A percentile compares a stretch with the other conserved stretches of the same genome.
These are phyloP conservation scores for Monosporozyma aerobia DNA, from an alignment of 805 yeast genomes.

Conservation along the genomic window DNA sequence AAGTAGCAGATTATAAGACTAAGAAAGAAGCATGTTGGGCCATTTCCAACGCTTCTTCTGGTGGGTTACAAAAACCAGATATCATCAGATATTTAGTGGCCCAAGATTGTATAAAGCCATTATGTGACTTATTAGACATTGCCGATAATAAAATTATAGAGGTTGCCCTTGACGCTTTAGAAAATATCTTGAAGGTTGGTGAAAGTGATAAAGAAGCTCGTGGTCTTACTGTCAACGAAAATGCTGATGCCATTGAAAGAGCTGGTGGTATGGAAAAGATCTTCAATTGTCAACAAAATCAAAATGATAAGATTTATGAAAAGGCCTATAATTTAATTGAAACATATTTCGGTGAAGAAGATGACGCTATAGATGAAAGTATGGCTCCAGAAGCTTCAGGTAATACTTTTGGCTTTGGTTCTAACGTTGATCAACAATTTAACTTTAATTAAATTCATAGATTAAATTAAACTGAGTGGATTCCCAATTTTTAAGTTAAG, in stretches of 20 bases:
- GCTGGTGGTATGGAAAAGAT: constrained; percentile 98
- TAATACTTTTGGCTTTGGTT: constrained; percentile 82
- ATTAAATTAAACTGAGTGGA: not conserved
- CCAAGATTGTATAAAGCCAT: constrained; percentile 95
- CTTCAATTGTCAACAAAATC: constrained; percentile 83
- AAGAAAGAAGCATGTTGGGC: constrained; percentile 99
- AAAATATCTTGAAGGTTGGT: constrained; percentile 88
- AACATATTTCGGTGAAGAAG: constrained; percentile 82
- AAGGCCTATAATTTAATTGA: constrained; percentile 87
- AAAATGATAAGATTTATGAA: constrained; percentile 84
- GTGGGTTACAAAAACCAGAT: constrained; percentile 85
- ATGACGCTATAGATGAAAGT: constrained; percentile 61
- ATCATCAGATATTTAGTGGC: constrained; percentile 85
- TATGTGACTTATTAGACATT: constrained; percentile 81
- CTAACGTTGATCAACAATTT: constrained; percentile 45
- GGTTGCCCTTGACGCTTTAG: constrained; percentile 91
- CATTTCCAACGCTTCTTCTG: constrained; percentile 92
- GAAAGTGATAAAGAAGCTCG: constrained; percentile 79
- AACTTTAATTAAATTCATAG: constrained; percentile 18
- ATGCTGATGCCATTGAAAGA: constrained; percentile 89
- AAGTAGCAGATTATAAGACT: constrained; percentile 87
- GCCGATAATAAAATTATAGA: constrained; percentile 90
- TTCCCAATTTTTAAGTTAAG: not conserved
- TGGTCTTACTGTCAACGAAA: constrained; percentile 64
- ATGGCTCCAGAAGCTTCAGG: constrained; percentile 72